Base-by-base conservation (phyloP, 2,329 filamentous ascomycete species). In the Fusarium buxicola region DNA sequence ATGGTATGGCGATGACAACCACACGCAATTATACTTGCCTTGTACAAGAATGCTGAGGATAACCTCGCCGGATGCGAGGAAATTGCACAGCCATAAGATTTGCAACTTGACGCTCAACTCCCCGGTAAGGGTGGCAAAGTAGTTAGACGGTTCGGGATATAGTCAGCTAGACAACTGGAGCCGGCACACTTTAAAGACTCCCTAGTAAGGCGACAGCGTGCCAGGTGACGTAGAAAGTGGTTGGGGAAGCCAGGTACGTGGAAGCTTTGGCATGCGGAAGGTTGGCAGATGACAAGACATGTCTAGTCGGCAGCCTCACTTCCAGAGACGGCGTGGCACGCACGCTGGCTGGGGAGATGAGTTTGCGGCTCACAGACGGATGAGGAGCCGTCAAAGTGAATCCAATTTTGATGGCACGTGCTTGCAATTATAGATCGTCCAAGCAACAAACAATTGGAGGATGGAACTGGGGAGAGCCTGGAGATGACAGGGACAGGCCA, bases 271-370 rank as follows among this genome's bases (percentile, higher is more conserved):
- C 27, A 63, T 68, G 61, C 52, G 66, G 59, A 49, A 47, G 13
- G 46, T 27, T 41, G 50, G 38, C 43, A 52, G 52, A 65, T 53
- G 53, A 32, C 47, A 56, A 69, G 64, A 68, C 68, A 71, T 58
- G 60, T 52, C 52, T 30, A 27, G 48, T 34, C 52, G 64, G 53
- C 55, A 69, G 66, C 59, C 64, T 70, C 68, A 70, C 66, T 60
- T 28, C 27, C 50, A 24, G 27, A 31, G 50, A 15, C 30, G 50
- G 50, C 44, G 58, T 65, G 63, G 59, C 39, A 55, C 55, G 53
- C n/a, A n/a, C n/a, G n/a, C n/a, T n/a, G n/a, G n/a, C 41, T 39
- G 30, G 55, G 66, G 66, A 69, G 69, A 70, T 70, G 68, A 70
- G 59, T 32, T 43, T 63, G 54, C 43, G 61, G 58, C 58, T 59